These are phyloP conservation scores for Daldinia bambusicola DNA, from an alignment of 495 filamentous ascomycete species.

Conservation along the genomic window DNA sequence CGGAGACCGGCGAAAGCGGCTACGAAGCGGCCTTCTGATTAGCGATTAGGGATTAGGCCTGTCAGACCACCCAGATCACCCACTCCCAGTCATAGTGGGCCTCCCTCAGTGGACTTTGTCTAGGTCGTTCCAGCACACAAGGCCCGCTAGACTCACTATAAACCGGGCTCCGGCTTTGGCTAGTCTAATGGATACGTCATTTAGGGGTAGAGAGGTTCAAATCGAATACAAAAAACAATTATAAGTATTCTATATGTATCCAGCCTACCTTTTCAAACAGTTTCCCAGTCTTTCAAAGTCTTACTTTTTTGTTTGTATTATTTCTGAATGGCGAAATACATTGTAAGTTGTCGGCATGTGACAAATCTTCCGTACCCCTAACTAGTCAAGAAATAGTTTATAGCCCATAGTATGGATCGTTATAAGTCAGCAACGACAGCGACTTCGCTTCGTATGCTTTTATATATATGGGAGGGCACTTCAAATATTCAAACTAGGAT, in stretches of 20 bases:
- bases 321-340: not conserved
- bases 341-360: not conserved
- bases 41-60: constrained; percentile 15
- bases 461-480: not conserved
- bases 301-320: not conserved
- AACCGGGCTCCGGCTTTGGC: not conserved
- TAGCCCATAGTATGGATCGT: not conserved
- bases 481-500: not conserved
- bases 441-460: not conserved
- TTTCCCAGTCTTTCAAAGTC: too few species aligned
- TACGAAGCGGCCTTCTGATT: constrained; percentile 33
- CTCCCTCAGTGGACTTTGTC: not conserved
- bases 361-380: not conserved
- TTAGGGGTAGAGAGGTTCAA: not conserved
- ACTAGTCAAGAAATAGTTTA: not conserved
- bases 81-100: constrained; percentile 1
- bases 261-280: too few species aligned
- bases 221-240: not conserved
- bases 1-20: constrained; percentile 43
- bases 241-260: too few species aligned
- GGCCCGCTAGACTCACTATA: constrained; percentile 2
- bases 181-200: constrained; percentile 12
- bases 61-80: constrained; percentile 12
- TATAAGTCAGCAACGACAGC: not conserved
- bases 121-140: not conserved